Evolutionary conservation across 768 basidiomycete species (phyloP), one percentile per base, ranked within the genome.

Genomic region (Mycena amicta): DNA sequence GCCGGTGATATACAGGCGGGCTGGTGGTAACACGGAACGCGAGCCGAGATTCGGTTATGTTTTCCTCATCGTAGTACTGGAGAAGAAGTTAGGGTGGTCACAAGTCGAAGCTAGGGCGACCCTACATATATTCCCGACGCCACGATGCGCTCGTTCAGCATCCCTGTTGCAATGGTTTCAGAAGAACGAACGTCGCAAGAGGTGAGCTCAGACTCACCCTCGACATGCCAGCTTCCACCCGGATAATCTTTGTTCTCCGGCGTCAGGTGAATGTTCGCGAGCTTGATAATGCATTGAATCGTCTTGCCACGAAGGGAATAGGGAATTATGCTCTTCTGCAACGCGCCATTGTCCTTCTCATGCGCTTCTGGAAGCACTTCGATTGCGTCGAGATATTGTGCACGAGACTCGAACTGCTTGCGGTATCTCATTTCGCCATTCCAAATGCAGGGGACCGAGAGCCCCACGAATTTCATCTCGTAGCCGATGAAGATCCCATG

Each of bases 221-320:
- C 73, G 25, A 72, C 70, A 50, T 74, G 72, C 73, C 73, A 76
- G 29, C 66, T 62, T 0, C 73, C 72, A 13, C 73, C 74, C 1
- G 56, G 40, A 46, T 72, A 75, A 40, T 52, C 45, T 1, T 68
- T 66, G 5, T 69, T 65, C n/a, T 70, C 69, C 3, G 68, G 65
- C 2, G 73, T 72, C 50, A 70, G 47, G 15, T 64, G 52, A 27
- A 74, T 75, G 57, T 72, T 73, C 1, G 74, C 74, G 2, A 75
- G 66, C 57, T 75, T 76, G 53, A 75, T 68, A 53, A 75, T 72
- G n/a, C 72, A 64, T 52, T 76, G 74, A 5, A 74, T 56, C 3
- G 57, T 63, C 46, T 60, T 64, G 18, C 61, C 61, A 3, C 57
- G 50, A 1, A 63, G 51, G 22, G 61, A 59, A 45, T 56, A 63